phyloP scores from a whole-genome alignment of 2,329 filamentous ascomycete species.

The Chaetomium sp. region DNA sequence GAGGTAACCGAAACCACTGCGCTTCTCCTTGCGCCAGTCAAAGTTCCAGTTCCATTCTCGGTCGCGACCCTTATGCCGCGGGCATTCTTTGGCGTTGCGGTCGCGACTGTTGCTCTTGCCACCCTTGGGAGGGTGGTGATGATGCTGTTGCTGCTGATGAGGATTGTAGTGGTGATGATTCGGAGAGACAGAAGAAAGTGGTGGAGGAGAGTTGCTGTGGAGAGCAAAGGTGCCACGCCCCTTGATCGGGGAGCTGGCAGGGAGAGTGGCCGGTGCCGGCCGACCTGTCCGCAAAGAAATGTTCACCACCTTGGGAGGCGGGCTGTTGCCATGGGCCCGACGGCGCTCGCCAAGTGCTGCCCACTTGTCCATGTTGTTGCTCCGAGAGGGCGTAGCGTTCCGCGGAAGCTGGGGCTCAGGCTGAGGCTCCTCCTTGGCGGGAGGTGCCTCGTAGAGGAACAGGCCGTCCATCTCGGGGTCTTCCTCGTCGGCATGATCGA shows the following conservation, averaged over 20 bases:
- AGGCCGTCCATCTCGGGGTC: constrained; percentile 62
- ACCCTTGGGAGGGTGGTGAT: constrained; percentile 17
- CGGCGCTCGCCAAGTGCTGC: constrained; percentile 77
- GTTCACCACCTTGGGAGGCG: constrained; percentile 42
- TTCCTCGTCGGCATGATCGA: constrained; percentile 43
- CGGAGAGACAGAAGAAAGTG: constrained; percentile 36
- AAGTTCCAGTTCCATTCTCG: constrained; percentile 49
- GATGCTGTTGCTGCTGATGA: constrained; percentile 14
- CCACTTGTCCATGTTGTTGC: constrained; percentile 72
- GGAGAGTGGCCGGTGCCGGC: constrained; percentile 28
- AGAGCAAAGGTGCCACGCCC: constrained; percentile 45
- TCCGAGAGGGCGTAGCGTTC: constrained; percentile 61
- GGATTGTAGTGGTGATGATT: constrained; percentile 21
- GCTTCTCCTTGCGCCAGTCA: constrained; percentile 53
- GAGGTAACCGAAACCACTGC: constrained; percentile 66
- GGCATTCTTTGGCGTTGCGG: constrained; percentile 43
- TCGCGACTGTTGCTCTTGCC: constrained; percentile 40
- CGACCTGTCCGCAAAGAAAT: constrained; percentile 40
- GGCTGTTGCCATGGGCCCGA: constrained; percentile 54
- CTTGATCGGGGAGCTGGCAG: constrained; percentile 25
- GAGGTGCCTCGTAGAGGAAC: constrained; percentile 62
- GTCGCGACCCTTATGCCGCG: constrained; percentile 46
- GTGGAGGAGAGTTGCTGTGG: constrained; percentile 26
- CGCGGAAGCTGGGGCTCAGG: constrained; percentile 31
- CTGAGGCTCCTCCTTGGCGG: constrained; percentile 28